These are phyloP conservation scores for Ceratobasidium sp. DNA, from an alignment of 1,284 basidiomycete genomes.

Conservation along the genomic window DNA sequence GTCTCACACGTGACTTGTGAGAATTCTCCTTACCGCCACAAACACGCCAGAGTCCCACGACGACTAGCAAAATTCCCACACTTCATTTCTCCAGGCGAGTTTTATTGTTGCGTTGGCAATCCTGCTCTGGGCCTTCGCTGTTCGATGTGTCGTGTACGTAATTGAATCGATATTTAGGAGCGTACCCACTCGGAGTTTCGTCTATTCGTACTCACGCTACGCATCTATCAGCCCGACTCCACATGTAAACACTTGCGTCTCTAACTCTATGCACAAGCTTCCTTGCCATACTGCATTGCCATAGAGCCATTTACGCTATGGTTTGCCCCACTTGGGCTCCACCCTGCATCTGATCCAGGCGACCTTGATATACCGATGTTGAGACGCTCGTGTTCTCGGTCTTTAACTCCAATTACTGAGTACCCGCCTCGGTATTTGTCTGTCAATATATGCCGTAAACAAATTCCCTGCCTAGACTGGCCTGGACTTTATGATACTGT, in stretches of 20 bases:
- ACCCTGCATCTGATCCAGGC: constrained; percentile 5
- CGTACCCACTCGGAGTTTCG: neutral
- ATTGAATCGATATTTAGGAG: neutral
- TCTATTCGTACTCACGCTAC: neutral
- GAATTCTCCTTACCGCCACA: neutral
- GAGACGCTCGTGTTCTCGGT: constrained; percentile 1
- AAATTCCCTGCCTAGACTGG: neutral
- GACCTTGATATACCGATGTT: neutral
- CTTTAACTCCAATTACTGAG: constrained; percentile 13
- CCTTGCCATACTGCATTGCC: neutral
- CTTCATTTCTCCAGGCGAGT: neutral
- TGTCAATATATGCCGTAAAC: neutral
- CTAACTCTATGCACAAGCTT: neutral
- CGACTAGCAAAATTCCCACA: constrained; percentile 2
- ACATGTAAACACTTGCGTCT: neutral
- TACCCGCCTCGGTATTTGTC: neutral
- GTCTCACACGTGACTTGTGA: constrained; percentile 25
- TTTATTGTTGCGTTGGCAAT: neutral
- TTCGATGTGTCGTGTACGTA: neutral
- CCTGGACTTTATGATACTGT: neutral
- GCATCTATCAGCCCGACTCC: neutral
- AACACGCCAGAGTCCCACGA: constrained; percentile 9
- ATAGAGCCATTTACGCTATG: neutral
- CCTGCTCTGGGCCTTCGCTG: too few relatives aligned
- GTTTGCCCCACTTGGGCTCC: neutral